Base-by-base conservation (phyloP, 495 filamentous ascomycete genomes). In the Aspergillus wentii region DNA sequence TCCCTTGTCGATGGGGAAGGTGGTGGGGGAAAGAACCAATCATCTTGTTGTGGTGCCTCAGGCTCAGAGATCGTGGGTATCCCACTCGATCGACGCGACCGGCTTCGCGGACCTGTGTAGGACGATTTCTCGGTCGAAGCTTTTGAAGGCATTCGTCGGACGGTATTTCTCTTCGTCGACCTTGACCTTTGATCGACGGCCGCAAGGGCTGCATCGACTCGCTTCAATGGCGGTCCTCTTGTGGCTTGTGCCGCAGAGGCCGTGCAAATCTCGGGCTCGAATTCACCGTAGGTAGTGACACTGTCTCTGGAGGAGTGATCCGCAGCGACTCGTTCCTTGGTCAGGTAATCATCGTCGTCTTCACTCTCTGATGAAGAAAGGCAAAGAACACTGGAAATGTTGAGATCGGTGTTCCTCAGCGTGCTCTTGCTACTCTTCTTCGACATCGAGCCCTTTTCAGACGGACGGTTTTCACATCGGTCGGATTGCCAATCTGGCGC, bases 311-410 rank as follows among this genome's bases (percentile, higher is more conserved):
- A 34, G n/a, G 27, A 30, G 27, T 54, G 56, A 15, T 33, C 36
- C 11, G 14, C 18, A 14, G 22, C 44, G 21, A 14, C 41, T 17
- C 37, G 39, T 28, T 44, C 38, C 7, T 35, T 43, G 4, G 41
- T 29, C 1, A 50, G 35, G 6, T 48, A 46, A 9, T 56, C 46
- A 3, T 39, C 45, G 3, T 75, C 68, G 14, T 58, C 58, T 46
- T 78, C 75, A 35, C 74, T 69, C 30, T 76, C 74, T 0, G 75
- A 79, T 11, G 74, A 79, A 2, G 75, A 79, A 11, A 78, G 62
- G 20, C 66, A 75, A 5, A 79, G 64, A 8, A 78, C 64, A 45
- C 75, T 79, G 7, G 65, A 65, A 8, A 67, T 64, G 26, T 67
- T 65, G 33, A 78, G 52, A 35, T 79, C 71, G 7, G 49, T 46